phyloP scores from a whole-genome alignment of 768 basidiomycete genomes.

The Hortiboletus flavorubellus region DNA sequence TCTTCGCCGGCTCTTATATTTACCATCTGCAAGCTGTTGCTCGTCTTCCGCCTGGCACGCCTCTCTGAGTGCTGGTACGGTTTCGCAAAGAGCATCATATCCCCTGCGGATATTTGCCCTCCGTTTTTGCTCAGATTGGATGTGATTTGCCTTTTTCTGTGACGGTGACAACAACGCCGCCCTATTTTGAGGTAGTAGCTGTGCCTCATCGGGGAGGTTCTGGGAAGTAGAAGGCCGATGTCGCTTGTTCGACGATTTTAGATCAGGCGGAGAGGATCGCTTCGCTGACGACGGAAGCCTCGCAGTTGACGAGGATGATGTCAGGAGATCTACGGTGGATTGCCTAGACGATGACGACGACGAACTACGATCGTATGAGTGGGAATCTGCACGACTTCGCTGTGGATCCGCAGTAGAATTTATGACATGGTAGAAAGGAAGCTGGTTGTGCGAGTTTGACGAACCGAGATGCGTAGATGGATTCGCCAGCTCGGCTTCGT shows the following conservation, averaged over 20 bases:
- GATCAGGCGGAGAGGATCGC: slow-evolving; percentile 26
- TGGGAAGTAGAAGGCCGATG: slow-evolving; percentile 23
- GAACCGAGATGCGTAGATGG: slow-evolving; percentile 5
- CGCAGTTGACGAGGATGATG: slow-evolving; percentile 13
- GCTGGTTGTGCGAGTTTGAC: slow-evolving; percentile 11
- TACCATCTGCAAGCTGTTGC: slow-evolving; percentile 33
- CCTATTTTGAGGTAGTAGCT: slow-evolving; percentile 10
- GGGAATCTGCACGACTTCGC: slow-evolving; percentile 7
- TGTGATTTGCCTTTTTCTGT: slow-evolving; percentile 93
- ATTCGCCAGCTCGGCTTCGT: slow-evolving; percentile 2
- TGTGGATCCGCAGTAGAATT: slow-evolving; percentile 7
- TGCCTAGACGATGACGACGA: slow-evolving; percentile 29
- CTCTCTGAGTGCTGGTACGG: slow-evolving; percentile 76
- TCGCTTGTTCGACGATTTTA: slow-evolving; percentile 32
- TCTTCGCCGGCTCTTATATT: slow-evolving; percentile 36
- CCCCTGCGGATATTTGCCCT: slow-evolving; percentile 87
- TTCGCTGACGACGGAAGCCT: slow-evolving; percentile 19
- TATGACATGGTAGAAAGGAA: slow-evolving; percentile 18
- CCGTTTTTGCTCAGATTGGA: slow-evolving; percentile 91
- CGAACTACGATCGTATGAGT: slow-evolving; percentile 17
- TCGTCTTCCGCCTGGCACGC: slow-evolving; percentile 79
- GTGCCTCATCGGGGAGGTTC: slow-evolving; percentile 10
- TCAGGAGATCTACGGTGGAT: slow-evolving; percentile 21
- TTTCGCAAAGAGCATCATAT: slow-evolving; percentile 84
- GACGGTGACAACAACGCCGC: slow-evolving; percentile 62